Evolutionary conservation across 495 filamentous ascomycete genomes (phyloP).

Genomic region (Glutinoglossum americanum): DNA sequence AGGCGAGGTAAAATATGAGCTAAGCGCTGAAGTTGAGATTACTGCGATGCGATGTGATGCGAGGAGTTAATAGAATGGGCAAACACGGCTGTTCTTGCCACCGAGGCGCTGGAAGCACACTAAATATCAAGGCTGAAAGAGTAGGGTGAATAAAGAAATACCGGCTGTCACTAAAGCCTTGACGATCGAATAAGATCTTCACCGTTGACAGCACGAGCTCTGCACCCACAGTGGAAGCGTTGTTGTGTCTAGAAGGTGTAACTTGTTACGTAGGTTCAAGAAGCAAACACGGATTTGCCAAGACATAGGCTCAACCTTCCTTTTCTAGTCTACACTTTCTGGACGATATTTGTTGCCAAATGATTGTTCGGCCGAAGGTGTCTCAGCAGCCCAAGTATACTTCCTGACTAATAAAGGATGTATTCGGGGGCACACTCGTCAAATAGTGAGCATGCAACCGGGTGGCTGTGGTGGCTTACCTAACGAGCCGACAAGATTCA

Average conservation of each 20-base stretch:
- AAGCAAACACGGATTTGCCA: not conserved
- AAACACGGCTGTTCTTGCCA: not conserved
- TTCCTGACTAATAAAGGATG: too few relatives aligned
- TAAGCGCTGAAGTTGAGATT: not conserved
- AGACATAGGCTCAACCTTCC: not conserved
- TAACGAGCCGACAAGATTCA: too few relatives aligned
- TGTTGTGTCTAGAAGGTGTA: too few relatives aligned
- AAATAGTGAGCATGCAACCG: too few relatives aligned
- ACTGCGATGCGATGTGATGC: not conserved
- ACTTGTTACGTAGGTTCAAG: too few relatives aligned
- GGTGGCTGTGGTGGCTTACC: too few relatives aligned
- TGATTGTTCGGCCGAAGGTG: too few relatives aligned
- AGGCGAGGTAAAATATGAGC: not conserved
- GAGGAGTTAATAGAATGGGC: not conserved
- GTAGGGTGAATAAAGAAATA: not conserved
- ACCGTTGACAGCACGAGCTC: not conserved
- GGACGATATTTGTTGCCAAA: too few relatives aligned
- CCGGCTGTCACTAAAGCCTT: not conserved
- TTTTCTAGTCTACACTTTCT: too few relatives aligned
- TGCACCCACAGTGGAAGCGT: not conserved
- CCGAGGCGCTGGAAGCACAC: not conserved
- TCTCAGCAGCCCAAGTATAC: too few relatives aligned
- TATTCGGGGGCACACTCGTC: too few relatives aligned
- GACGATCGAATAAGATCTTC: not conserved
- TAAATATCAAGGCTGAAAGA: not conserved